phyloP scores from a whole-genome alignment of 2,329 filamentous ascomycete species.

The Alternaria gansuensis region DNA sequence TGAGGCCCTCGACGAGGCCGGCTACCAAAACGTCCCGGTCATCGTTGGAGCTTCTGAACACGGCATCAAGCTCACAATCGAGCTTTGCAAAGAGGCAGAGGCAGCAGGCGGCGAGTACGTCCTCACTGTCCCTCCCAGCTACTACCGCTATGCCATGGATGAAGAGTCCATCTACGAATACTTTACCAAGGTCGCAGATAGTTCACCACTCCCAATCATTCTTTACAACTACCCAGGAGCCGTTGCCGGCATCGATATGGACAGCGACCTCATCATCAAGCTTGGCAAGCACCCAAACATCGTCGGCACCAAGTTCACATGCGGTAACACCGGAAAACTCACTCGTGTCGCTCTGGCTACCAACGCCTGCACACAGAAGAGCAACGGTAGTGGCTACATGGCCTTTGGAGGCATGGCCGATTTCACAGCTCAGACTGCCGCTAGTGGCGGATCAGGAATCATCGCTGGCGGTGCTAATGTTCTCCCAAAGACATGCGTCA shows the following conservation, averaged over 20 bases:
- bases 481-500: conserved; percentile 81
- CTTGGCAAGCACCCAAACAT: conserved; percentile 84
- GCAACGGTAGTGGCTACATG: conserved; percentile 69
- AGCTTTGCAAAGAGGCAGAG: conserved; percentile 72
- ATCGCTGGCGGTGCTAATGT: conserved; percentile 88
- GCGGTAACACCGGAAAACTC: conserved; percentile 88
- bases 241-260: conserved; percentile 86
- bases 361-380: conserved; percentile 72
- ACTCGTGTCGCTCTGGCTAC: conserved; percentile 80
- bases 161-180: conserved; percentile 77
- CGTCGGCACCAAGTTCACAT: conserved; percentile 89
- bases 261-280: conserved; percentile 84
- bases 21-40: conserved; percentile 78
- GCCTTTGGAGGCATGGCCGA: conserved; percentile 89
- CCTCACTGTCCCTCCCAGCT: conserved; percentile 80
- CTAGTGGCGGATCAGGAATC: conserved; percentile 81
- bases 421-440: conserved; percentile 83
- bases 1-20: conserved; percentile 81
- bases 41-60: conserved; percentile 84
- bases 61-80: conserved; percentile 81
- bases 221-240: conserved; percentile 93
- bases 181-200: conserved; percentile 78
- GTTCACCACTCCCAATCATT: conserved; percentile 77
- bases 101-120: conserved; percentile 80
- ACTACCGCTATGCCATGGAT: conserved; percentile 81